Base-by-base conservation (phyloP, 2,329 filamentous ascomycete genomes). In the Arthrinium phaeospermum region DNA sequence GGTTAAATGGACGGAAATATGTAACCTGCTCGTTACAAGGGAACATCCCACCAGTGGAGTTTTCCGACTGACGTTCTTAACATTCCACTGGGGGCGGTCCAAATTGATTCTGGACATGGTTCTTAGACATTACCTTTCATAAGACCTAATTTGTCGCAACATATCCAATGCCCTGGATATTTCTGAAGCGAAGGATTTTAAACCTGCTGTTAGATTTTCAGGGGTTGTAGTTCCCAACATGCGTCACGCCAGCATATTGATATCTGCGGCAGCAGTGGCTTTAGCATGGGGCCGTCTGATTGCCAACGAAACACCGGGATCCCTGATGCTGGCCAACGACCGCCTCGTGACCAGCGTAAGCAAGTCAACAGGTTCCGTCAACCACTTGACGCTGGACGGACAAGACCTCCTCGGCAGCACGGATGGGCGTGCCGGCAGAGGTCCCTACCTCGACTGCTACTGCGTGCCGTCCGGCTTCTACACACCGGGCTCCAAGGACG, bases 361-460 rank as follows among this genome's bases (percentile, higher is more conserved):
- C 74, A 84, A 85, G 77, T 74, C 76, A 0, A 78, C 80, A 24
- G 83, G 83, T n/a, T 78, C 79, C 70, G 79, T 85, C 69, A 78
- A 81, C 69, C 77, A 78, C 64, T 75, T 84, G 70, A 79, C 75
- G 3, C 76, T 84, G 30, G 82, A 84, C 57, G 80, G 80, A 37
- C 79, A 81, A 69, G 86, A 91, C 74, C 82, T 91, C 1, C 84
- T 91, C 0, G 88, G 89, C 16, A 80, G 81, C 1, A 74, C 30
- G 24, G 81, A 80, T n/a, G 85, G 84, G 24, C 82, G 81, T 24
- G 83, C 80, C 5, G 89, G 89, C 37, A 76, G 75, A 41, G 87
- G 88, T 0, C 87, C 89, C 1, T 91, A 91, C 76, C 85, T 91
- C 7, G 90, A 92, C 78, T 92, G 90, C 78, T 90, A 91, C 79